Percentiles rank a stretch among this genome's conserved stretches.
Evolutionary conservation across 1,284 basidiomycete genomes (phyloP).

Genomic region (Abortiporus biennis): DNA sequence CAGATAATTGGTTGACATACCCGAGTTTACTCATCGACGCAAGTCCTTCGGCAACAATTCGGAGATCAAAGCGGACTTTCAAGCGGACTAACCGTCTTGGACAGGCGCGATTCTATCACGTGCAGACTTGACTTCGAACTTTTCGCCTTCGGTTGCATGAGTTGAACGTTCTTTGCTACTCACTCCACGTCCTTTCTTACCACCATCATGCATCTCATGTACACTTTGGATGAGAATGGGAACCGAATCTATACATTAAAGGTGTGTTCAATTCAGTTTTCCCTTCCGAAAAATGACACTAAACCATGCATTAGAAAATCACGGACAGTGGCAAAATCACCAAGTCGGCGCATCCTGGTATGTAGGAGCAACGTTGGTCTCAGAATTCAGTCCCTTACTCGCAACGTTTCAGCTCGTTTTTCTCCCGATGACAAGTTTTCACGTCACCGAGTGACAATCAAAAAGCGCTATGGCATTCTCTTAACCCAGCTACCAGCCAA

Average conservation of each 20-base stretch:
- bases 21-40: not conserved
- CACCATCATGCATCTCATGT: constrained; percentile 86
- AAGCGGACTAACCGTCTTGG: too few species aligned
- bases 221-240: constrained; percentile 75
- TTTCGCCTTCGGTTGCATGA: too few species aligned
- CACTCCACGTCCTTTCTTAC: not conserved
- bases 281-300: constrained; percentile 6
- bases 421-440: constrained; percentile 98
- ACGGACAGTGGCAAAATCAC: constrained; percentile 78
- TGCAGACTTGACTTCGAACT: too few species aligned
- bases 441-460: constrained; percentile 90
- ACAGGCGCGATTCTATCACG: too few species aligned
- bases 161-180: too few species aligned
- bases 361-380: too few species aligned
- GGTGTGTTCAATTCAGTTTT: constrained; percentile 37
- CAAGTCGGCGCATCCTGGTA: constrained; percentile 93
- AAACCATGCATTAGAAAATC: constrained; percentile 56
- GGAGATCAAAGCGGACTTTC: too few species aligned
- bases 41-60: too few species aligned
- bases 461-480: constrained; percentile 84
- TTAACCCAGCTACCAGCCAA: constrained; percentile 86
- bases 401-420: constrained; percentile 69
- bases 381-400: constrained; percentile 1
- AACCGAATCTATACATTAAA: constrained; percentile 88
- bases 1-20: not conserved